Evolutionary conservation across 495 filamentous ascomycete species (phyloP).

Genomic region (Penicillium pancosmium): DNA sequence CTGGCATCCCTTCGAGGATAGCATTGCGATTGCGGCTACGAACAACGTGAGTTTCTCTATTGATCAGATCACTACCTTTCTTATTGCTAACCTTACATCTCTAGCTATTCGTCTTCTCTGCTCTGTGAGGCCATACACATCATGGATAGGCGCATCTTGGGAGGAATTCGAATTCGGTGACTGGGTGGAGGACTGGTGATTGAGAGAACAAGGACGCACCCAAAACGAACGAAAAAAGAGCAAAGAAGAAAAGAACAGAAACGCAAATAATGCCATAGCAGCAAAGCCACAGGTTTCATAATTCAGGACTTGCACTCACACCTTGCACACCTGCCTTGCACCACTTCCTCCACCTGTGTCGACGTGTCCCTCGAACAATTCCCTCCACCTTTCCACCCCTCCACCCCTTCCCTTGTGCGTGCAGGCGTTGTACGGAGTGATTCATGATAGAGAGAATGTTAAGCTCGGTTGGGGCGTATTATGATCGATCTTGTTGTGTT

Average conservation of each 20-base stretch:
- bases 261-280: slow-evolving; percentile 31
- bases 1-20: slow-evolving; percentile 99
- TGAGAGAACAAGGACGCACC: slow-evolving; percentile 6
- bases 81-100: neutral
- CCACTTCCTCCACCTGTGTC: neutral
- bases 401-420: slow-evolving; percentile 6
- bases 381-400: neutral
- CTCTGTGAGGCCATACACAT: slow-evolving; percentile 64
- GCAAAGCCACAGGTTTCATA: slow-evolving; percentile 30
- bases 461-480: slow-evolving; percentile 24
- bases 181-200: slow-evolving; percentile 21
- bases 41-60: slow-evolving; percentile 81
- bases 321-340: neutral
- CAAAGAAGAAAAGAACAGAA: slow-evolving; percentile 18
- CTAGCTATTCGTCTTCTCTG: slow-evolving; percentile 96
- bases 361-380: neutral
- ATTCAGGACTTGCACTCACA: slow-evolving; percentile 12
- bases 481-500: neutral
- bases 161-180: slow-evolving; percentile 23
- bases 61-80: neutral
- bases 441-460: slow-evolving; percentile 37
- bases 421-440: slow-evolving; percentile 26
- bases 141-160: slow-evolving; percentile 34
- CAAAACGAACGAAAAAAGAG: slow-evolving; percentile 13
- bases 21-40: slow-evolving; percentile 98